These are phyloP conservation scores for Nemania bipapillata DNA, from an alignment of 2,329 filamentous ascomycete genomes.

Conservation along the genomic window DNA sequence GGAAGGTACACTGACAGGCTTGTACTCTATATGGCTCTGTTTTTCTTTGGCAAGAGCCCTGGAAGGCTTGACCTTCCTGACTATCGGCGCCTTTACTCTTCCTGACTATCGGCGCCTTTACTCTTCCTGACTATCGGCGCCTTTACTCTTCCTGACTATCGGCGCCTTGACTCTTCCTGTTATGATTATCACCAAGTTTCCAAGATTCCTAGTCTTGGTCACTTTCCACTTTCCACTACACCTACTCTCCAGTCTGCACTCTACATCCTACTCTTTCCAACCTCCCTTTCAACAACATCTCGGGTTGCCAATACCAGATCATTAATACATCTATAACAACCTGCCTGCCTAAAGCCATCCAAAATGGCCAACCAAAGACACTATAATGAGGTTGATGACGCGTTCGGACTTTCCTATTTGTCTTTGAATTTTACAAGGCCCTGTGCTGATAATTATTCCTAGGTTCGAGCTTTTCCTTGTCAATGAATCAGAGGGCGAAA, in stretches of 20 bases:
- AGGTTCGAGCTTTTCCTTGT: constrained; percentile 97
- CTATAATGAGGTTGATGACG: constrained; percentile 32
- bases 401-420: constrained; percentile 26
- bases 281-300: neutral
- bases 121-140: too few relatives aligned
- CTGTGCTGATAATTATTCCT: constrained; percentile 38
- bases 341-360: constrained; percentile 1
- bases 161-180: too few relatives aligned
- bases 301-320: too few relatives aligned
- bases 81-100: neutral
- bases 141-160: too few relatives aligned
- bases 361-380: constrained; percentile 37
- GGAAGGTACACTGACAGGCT: neutral
- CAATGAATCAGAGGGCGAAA: constrained; percentile 76
- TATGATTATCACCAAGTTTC: neutral
- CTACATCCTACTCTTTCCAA: neutral
- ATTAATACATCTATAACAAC: neutral
- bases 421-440: neutral
- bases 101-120: too few relatives aligned
- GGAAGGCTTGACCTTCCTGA: neutral
- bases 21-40: too few relatives aligned
- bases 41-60: neutral
- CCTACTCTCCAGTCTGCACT: neutral
- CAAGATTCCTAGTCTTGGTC: too few relatives aligned
- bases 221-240: neutral